phyloP scores from a whole-genome alignment of 805 yeast genomes.

The Saturnispora zaruensis region DNA sequence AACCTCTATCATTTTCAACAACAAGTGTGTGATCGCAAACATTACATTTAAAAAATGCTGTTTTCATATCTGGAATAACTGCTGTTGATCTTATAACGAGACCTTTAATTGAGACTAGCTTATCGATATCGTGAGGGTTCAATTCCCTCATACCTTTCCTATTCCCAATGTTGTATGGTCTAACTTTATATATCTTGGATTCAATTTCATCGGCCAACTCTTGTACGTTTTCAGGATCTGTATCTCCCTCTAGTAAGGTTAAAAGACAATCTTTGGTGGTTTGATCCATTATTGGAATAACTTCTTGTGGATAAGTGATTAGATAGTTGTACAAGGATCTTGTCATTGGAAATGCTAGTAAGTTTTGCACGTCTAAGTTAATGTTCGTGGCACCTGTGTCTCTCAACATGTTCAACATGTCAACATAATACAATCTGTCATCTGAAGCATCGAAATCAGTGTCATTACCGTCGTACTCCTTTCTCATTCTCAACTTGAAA shows the following conservation, averaged over 20 bases:
- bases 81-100: conserved; percentile 82
- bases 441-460: conserved; percentile 42
- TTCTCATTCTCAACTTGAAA: conserved; percentile 71
- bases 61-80: conserved; percentile 95
- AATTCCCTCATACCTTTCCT: conserved; percentile 81
- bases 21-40: conserved; percentile 90
- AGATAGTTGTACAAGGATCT: conserved; percentile 76
- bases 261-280: conserved; percentile 85
- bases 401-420: conserved; percentile 65
- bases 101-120: conserved; percentile 85
- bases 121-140: conserved; percentile 91
- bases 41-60: conserved; percentile 89
- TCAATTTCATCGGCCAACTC: conserved; percentile 57
- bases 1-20: conserved; percentile 90
- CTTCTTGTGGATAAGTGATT: conserved; percentile 91
- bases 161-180: conserved; percentile 78
- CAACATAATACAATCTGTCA: conserved; percentile 65
- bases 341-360: conserved; percentile 67
- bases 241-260: conserved; percentile 49
- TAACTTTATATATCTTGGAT: conserved; percentile 70
- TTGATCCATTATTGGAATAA: conserved; percentile 96
- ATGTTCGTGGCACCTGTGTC: conserved; percentile 72
- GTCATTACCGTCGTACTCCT: conserved; percentile 35
- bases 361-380: conserved; percentile 75
- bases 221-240: conserved; percentile 14